Evolutionary conservation across 2,329 filamentous ascomycete genomes (phyloP).

Genomic region (Chrysoporthe puriensis): DNA sequence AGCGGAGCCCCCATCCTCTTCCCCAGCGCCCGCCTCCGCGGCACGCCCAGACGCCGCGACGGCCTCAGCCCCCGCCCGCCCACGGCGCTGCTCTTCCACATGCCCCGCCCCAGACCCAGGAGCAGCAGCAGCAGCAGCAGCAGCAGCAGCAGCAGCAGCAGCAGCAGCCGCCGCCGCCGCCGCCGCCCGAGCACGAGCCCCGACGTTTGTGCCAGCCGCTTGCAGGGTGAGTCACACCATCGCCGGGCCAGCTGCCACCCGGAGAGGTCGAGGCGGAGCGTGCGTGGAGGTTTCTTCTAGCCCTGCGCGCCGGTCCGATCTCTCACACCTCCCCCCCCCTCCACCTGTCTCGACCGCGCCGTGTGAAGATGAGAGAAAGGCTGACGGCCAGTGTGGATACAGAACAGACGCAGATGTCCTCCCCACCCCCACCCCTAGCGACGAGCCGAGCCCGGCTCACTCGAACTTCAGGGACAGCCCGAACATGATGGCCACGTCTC

Average conservation of each 20-base stretch:
- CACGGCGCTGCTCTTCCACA: background rate
- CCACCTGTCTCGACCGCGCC: no score
- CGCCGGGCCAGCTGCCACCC: background rate
- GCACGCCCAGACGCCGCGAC: background rate
- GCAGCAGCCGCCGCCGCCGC: background rate
- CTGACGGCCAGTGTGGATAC: conserved; percentile 13
- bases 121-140: background rate
- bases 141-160: background rate
- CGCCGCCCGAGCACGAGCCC: background rate
- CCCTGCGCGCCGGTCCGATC: no score
- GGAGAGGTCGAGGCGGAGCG: background rate
- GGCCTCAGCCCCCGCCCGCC: background rate
- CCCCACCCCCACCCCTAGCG: conserved; percentile 66
- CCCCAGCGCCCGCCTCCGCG: background rate
- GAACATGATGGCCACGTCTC: conserved; percentile 34
- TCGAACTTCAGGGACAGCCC: conserved; percentile 42
- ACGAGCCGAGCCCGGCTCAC: conserved; percentile 57
- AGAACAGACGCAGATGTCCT: conserved; percentile 44
- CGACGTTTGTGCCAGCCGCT: background rate
- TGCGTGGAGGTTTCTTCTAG: background rate
- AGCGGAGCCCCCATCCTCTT: conserved; percentile 26
- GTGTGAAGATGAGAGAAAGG: background rate
- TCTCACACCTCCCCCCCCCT: no score
- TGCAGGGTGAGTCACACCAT: background rate
- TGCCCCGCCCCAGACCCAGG: background rate